Evolutionary conservation across 2,329 filamentous ascomycete genomes (phyloP).

Genomic region (Calonectria pseudoreteaudii): DNA sequence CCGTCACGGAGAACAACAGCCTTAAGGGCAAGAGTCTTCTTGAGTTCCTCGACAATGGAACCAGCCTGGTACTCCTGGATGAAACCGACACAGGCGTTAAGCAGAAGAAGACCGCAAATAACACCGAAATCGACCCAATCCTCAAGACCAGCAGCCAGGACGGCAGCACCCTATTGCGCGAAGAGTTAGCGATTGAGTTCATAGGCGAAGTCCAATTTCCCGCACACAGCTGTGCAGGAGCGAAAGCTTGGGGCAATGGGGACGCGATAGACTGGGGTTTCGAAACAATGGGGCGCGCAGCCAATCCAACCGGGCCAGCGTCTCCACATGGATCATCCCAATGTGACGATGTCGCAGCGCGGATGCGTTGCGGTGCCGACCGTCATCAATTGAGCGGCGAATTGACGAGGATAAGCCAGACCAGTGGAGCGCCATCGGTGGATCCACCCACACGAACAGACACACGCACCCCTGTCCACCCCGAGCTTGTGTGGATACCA

Average conservation of each 20-base stretch:
- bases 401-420: slow-evolving; percentile 21
- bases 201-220: slow-evolving; percentile 24
- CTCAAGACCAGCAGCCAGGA: slow-evolving; percentile 84
- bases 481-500: slow-evolving; percentile 48
- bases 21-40: slow-evolving; percentile 90
- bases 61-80: slow-evolving; percentile 91
- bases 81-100: slow-evolving; percentile 89
- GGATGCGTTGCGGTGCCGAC: slow-evolving; percentile 25
- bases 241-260: slow-evolving; percentile 15
- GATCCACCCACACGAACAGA: slow-evolving; percentile 38
- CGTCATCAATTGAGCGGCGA: slow-evolving; percentile 22
- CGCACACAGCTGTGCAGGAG: background rate
- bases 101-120: slow-evolving; percentile 83
- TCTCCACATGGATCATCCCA: slow-evolving; percentile 36
- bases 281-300: slow-evolving; percentile 31
- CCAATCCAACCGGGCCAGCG: slow-evolving; percentile 40
- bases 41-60: slow-evolving; percentile 90
- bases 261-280: slow-evolving; percentile 28
- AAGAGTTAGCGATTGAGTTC: slow-evolving; percentile 41
- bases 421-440: slow-evolving; percentile 36
- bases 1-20: slow-evolving; percentile 87
- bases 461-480: slow-evolving; percentile 14
- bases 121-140: slow-evolving; percentile 96
- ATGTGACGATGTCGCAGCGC: slow-evolving; percentile 11
- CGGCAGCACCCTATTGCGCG: slow-evolving; percentile 71